Evolutionary conservation across 208 protist species (phyloP).

Genomic region (Herpetomonas tarakana): DNA sequence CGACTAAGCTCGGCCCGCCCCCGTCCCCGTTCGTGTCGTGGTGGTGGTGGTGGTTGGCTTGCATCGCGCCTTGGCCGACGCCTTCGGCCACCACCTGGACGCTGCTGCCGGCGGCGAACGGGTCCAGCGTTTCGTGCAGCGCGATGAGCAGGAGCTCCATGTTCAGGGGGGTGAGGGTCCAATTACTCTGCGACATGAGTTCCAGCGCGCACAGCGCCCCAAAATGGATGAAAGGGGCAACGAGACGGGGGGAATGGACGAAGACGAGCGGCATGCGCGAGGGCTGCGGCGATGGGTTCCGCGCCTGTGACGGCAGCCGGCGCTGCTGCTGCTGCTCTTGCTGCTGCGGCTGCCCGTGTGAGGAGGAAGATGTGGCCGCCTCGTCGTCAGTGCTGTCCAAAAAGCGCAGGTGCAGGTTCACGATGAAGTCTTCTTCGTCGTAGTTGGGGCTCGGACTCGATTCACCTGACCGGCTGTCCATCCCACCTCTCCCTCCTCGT

Average conservation of each 20-base stretch:
- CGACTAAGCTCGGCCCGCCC: not conserved
- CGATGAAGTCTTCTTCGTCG: conserved; percentile 58
- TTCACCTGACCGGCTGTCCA: not conserved
- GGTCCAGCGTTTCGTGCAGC: conserved; percentile 69
- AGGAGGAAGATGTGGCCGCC: not conserved
- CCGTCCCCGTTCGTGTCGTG: not conserved
- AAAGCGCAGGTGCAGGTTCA: conserved; percentile 64
- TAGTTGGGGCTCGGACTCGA: no score
- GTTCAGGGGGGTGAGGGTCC: conserved; percentile 49
- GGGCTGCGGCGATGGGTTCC: not conserved
- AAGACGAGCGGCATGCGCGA: conserved; percentile 75
- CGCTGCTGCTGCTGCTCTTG: not conserved
- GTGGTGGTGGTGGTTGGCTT: not conserved
- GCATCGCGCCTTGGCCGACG: conserved; percentile 4
- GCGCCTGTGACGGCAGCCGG: not conserved
- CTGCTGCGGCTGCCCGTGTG: conserved; percentile 3
- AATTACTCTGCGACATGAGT: conserved; percentile 74
- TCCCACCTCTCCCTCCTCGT: conserved; percentile 12
- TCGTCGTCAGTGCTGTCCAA: conserved; percentile 8
- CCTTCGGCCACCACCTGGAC: conserved; percentile 26
- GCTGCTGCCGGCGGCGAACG: conserved; percentile 45
- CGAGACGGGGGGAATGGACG: conserved; percentile 67
- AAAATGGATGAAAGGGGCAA: conserved; percentile 79
- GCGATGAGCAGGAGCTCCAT: conserved; percentile 51
- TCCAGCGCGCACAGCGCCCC: conserved; percentile 81